Conservation (phyloP, 2,329 filamentous ascomycete genomes). For the Fusarium annulatum region DNA sequence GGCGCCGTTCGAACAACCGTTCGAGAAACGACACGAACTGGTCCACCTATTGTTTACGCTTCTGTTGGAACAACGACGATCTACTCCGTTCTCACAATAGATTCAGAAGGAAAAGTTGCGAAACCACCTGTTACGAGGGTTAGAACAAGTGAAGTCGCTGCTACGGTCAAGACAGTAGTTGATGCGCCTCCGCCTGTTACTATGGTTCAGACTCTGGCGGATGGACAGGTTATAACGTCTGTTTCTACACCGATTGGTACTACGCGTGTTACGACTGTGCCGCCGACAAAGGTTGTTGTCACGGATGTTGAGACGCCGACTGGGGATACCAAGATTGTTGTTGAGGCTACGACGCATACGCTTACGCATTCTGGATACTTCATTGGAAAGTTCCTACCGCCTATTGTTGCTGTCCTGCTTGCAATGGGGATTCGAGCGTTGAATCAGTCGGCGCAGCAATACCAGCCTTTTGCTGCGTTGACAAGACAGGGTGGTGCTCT, state of each 20-base stretch:
- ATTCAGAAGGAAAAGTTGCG: slow-evolving; percentile 9
- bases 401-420: slow-evolving; percentile 54
- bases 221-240: slow-evolving; percentile 23
- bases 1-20: slow-evolving; percentile 14
- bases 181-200: slow-evolving; percentile 16
- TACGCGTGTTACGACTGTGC: slow-evolving; percentile 29
- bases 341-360: slow-evolving; percentile 29
- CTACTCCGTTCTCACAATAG: slow-evolving; percentile 29
- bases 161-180: slow-evolving; percentile 30
- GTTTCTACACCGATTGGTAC: slow-evolving; percentile 19
- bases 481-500: slow-evolving; percentile 50
- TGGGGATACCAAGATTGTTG: slow-evolving; percentile 11
- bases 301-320: slow-evolving; percentile 27
- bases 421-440: slow-evolving; percentile 55
- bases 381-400: slow-evolving; percentile 55
- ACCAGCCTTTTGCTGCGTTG: slow-evolving; percentile 58
- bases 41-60: slow-evolving; percentile 24
- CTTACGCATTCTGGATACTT: slow-evolving; percentile 48
- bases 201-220: slow-evolving; percentile 19
- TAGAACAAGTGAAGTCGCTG: slow-evolving; percentile 22
- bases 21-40: slow-evolving; percentile 11
- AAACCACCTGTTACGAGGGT: slow-evolving; percentile 18
- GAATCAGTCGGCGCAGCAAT: slow-evolving; percentile 54
- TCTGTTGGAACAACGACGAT: slow-evolving; percentile 32
- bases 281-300: slow-evolving; percentile 23